Evolutionary conservation across 768 basidiomycete genomes (phyloP).

Genomic region (Collybia sordida): DNA sequence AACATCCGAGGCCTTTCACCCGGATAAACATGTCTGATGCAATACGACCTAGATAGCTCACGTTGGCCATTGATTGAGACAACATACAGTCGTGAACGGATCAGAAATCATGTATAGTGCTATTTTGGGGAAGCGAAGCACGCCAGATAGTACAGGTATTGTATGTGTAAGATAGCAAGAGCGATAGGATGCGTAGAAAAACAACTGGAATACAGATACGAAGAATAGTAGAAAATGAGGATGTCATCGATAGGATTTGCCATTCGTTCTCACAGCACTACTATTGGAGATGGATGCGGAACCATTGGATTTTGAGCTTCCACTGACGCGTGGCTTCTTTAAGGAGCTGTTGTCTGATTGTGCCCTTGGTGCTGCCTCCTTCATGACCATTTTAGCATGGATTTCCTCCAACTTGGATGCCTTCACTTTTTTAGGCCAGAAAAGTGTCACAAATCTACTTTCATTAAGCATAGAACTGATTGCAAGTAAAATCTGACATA

Average conservation of each 20-base stretch:
- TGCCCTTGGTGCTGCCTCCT: constrained; percentile 69
- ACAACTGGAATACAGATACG: constrained; percentile 16
- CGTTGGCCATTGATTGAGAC: too few relatives aligned
- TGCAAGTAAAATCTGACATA: constrained; percentile 42
- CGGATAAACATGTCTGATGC: too few relatives aligned
- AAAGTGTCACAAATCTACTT: constrained; percentile 85
- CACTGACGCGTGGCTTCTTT: constrained; percentile 62
- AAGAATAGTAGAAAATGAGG: constrained; percentile 7
- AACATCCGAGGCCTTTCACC: neutral
- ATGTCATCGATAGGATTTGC: constrained; percentile 59
- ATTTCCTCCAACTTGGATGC: constrained; percentile 93
- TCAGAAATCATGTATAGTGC: too few relatives aligned
- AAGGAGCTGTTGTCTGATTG: constrained; percentile 44
- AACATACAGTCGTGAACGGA: too few relatives aligned
- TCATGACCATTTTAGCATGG: constrained; percentile 94
- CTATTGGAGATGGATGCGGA: constrained; percentile 40
- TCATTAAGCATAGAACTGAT: constrained; percentile 5
- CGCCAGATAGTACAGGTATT: constrained; percentile 19
- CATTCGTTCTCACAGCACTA: constrained; percentile 53
- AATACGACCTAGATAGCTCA: too few relatives aligned
- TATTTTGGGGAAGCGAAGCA: neutral
- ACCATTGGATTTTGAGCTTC: constrained; percentile 52
- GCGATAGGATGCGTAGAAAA: constrained; percentile 16
- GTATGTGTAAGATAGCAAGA: constrained; percentile 21
- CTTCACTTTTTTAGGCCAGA: constrained; percentile 98